Evolutionary conservation across 306 rosid species (phyloP), one percentile per base, ranked within the genome.

Genomic region (Sechiopsis laciniata): DNA sequence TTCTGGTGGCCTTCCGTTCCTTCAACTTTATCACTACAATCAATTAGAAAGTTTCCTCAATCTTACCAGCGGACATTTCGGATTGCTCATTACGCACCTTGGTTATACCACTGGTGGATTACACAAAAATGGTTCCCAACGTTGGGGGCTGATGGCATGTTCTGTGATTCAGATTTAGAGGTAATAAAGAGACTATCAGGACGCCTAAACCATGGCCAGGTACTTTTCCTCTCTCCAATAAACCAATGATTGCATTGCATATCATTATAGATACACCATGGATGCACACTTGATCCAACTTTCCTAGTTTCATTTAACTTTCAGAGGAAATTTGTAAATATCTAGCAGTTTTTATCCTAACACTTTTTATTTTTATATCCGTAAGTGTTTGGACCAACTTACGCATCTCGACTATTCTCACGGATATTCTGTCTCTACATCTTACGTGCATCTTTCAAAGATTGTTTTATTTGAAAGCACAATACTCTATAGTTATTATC

Each of bases 81-180:
- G 40, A 83, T 92, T 76, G 91, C 95, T 32, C 95, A 74, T 83
- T 60, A 84, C 50, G 72, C 87, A 12, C 95, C 97, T 79, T 88
- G 96, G 92, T 80, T 92, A 42, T 75, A 80, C 66, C 50, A 92
- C 61, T 84, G 95, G 96, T 92, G 95, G 95, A 85, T 84, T 87
- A 88, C 92, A 10, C 96, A 88, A 55, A 89, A 81, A 83, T 84
- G 89, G 88, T 85, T 89, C 79, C 84, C 92, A 77, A 53, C 91
- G 6, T 75, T 88, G 16, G 78, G 56, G 52, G 76, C n/a, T 20
- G 52, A 20, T 29, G 73, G 13, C 55, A 9, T 72, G 67, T 80
- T 78, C 63, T 17, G 73, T 35, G 29, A 74, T 6, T 79, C 78
- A 58, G 97, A 92, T 80, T 12, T 80, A 21, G 89, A 85, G 76